Evolutionary conservation across 768 basidiomycete genomes (phyloP).

Genomic region (Sporobolomyces roseus): DNA sequence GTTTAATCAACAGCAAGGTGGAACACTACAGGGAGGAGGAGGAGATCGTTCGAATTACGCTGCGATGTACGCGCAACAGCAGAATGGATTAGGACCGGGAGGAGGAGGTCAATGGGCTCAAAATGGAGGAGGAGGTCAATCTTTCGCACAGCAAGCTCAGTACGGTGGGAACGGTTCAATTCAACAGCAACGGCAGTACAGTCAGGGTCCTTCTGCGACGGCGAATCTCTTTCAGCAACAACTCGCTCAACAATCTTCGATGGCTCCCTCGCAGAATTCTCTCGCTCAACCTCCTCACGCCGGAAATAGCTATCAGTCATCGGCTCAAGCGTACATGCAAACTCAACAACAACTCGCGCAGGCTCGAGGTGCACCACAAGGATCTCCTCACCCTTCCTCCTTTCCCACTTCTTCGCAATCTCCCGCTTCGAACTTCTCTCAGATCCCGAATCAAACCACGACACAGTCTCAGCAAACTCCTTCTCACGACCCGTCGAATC

Average conservation of each 20-base stretch:
- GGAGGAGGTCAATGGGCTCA: background rate
- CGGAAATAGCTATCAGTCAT: background rate
- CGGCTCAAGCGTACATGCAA: conserved; percentile 12
- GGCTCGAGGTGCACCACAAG: background rate
- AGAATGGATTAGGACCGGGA: background rate
- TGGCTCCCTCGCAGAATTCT: background rate
- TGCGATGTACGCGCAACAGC: too few relatives aligned
- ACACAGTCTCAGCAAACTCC: too few relatives aligned
- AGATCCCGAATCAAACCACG: background rate
- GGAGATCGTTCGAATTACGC: too few relatives aligned
- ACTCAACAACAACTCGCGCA: conserved; percentile 7
- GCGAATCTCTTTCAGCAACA: conserved; percentile 24
- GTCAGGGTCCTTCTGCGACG: background rate
- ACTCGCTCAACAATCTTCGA: conserved; percentile 23
- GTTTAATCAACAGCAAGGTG: too few relatives aligned
- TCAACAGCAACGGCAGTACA: too few relatives aligned
- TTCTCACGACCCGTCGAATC: too few relatives aligned
- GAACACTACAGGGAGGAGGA: too few relatives aligned
- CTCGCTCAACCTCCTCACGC: background rate
- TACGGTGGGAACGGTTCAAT: too few relatives aligned
- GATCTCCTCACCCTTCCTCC: background rate
- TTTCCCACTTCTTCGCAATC: background rate
- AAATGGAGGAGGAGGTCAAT: too few relatives aligned
- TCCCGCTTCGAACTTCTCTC: background rate
- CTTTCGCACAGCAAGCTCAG: background rate